Base-by-base conservation (phyloP, 169 alveolate genomes). In the Cyclospora cayetanensis region DNA sequence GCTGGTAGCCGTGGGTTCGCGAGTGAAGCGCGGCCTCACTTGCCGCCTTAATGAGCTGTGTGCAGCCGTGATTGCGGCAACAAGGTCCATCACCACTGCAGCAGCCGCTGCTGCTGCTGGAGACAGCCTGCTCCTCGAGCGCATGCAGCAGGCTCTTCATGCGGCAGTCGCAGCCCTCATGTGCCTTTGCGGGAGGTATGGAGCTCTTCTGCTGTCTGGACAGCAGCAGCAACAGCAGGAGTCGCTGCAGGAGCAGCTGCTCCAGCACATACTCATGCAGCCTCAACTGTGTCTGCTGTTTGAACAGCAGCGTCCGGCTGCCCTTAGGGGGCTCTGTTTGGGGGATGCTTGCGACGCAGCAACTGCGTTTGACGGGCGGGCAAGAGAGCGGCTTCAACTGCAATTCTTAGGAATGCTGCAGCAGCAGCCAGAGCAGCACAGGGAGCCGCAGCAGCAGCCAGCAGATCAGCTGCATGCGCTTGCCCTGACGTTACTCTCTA, bases 161-260 rank as follows among this genome's bases (percentile, higher is more conserved):
- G 84, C 84, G 11, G 84, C 63, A 25, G 20, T 72, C 37, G 15
- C 11, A 12, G 84, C 84, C 50, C 60, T 72, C 2, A 39, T 72
- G 63, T 72, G 84, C 41, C 84, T 72, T 25, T 72, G 84, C 60
- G 84, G 84, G 27, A 53, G 84, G 25, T 42, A 72, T 37, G 50
- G 84, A 37, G 35, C 27, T 22, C 63, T 72, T 22, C 63, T 72
- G 63, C 50, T n/a, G 46, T 34, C 27, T 34, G 63, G 41, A 60
- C 84, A 39, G 84, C 60, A 72, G 55, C 84, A 72, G 84, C 55
- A 41, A 60, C 84, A 39, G 60, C 84, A 72, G n/a, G 60, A 25
- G 53, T 12, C 20, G 4, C 84, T 72, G 84, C 84, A 72, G 84
- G 63, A 72, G 84, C 84, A 39, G 84, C 60, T 72, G 84, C 84